Percentiles rank a stretch among this genome's conserved stretches.
Evolutionary conservation across 805 yeast species (phyloP).

Genomic region (Barnettozyma populi): DNA sequence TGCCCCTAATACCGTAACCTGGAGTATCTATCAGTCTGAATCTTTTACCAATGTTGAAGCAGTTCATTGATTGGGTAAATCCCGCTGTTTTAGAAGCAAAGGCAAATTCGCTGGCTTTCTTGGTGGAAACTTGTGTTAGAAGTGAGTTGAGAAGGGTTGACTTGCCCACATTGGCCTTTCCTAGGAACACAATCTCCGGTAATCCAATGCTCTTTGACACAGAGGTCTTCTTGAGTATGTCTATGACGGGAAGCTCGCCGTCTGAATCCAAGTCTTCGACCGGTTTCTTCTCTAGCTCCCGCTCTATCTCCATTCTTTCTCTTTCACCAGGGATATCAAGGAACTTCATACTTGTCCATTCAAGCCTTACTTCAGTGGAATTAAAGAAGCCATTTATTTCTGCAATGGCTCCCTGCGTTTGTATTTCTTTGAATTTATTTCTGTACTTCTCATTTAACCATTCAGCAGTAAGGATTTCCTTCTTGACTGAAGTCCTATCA

Average conservation of each 20-base stretch:
- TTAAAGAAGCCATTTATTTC: slow-evolving; percentile 40
- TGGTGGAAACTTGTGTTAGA: slow-evolving; percentile 34
- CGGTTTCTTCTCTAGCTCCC: slow-evolving; percentile 7
- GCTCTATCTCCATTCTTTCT: slow-evolving; percentile 22
- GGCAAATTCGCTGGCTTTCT: slow-evolving; percentile 37
- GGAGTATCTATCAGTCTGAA: slow-evolving; percentile 79
- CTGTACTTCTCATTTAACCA: slow-evolving; percentile 16
- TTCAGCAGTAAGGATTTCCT: slow-evolving; percentile 8
- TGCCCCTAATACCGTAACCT: slow-evolving; percentile 80
- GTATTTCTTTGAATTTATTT: slow-evolving; percentile 12
- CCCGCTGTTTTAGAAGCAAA: slow-evolving; percentile 52
- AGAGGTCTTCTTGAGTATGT: slow-evolving; percentile 3
- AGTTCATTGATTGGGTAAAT: slow-evolving; percentile 56
- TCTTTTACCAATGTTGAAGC: slow-evolving; percentile 59
- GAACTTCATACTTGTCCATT: slow-evolving; percentile 55
- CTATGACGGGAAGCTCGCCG: neutral
- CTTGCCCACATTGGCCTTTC: slow-evolving; percentile 85
- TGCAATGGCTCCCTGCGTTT: slow-evolving; percentile 20
- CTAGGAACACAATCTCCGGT: slow-evolving; percentile 75
- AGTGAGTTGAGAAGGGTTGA: slow-evolving; percentile 68
- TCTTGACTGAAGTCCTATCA: slow-evolving; percentile 2
- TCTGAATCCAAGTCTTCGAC: slow-evolving; percentile 14
- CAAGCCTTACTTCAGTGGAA: slow-evolving; percentile 39
- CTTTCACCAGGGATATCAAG: slow-evolving; percentile 54
- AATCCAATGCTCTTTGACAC: slow-evolving; percentile 26